Evolutionary conservation across 176 grass and related monocot species (phyloP).

Genomic region (Phoenix dactylifera): DNA sequence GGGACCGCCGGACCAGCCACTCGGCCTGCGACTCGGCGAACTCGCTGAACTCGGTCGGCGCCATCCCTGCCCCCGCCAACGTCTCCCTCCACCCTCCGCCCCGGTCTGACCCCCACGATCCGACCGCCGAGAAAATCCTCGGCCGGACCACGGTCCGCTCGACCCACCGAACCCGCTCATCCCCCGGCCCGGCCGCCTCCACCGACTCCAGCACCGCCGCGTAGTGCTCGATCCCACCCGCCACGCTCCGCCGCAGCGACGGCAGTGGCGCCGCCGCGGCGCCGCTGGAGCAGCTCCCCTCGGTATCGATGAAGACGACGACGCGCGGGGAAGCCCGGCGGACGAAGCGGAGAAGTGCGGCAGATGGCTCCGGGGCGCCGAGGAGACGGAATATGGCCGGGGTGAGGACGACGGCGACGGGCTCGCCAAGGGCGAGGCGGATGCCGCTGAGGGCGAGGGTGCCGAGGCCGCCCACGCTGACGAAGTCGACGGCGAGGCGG

Average conservation of each 20-base stretch:
- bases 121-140: constrained; percentile 19
- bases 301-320: constrained; percentile 36
- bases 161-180: constrained; percentile 29
- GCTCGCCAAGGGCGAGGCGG: constrained; percentile 22
- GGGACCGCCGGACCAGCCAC: constrained; percentile 28
- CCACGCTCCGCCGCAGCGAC: constrained; percentile 20
- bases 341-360: constrained; percentile 32
- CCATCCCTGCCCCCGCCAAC: constrained; percentile 21
- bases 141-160: constrained; percentile 31
- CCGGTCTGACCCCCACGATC: constrained; percentile 19
- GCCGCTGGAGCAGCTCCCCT: constrained; percentile 4
- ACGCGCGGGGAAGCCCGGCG: constrained; percentile 13
- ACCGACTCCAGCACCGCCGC: constrained; percentile 29
- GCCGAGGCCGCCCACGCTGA: constrained; percentile 30
- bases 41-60: constrained; percentile 33
- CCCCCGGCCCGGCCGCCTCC: constrained; percentile 15
- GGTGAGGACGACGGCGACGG: constrained; percentile 37
- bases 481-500: constrained; percentile 33
- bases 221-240: constrained; percentile 31
- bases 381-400: constrained; percentile 34
- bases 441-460: constrained; percentile 25
- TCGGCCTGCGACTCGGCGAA: constrained; percentile 38
- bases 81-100: constrained; percentile 27
- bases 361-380: constrained; percentile 17
- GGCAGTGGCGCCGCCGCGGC: background rate